Conservation (phyloP, 179 eudicot genomes). For the Spergularia azorica region DNA sequence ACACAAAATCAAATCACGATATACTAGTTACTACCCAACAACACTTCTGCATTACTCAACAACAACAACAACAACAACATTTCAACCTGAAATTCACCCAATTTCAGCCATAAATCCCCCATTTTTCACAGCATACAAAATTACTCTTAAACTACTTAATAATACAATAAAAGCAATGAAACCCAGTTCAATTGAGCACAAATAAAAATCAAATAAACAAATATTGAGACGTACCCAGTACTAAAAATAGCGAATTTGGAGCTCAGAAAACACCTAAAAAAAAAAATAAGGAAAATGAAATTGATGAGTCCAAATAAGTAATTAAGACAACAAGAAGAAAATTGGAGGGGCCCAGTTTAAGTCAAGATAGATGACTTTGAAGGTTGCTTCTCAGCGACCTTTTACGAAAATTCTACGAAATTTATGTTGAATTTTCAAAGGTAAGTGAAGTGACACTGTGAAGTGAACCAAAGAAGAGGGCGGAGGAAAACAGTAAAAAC, state of each 20-base stretch:
- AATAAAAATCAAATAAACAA: slow-evolving; percentile 17
- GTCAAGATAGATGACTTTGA: slow-evolving; percentile 33
- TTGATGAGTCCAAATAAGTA: background rate
- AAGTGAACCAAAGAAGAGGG: slow-evolving; percentile 15
- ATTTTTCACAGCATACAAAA: background rate
- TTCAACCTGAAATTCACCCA: slow-evolving; percentile 5
- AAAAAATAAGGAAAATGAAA: background rate
- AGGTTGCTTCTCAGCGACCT: slow-evolving; percentile 25
- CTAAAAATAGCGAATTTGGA: slow-evolving; percentile 21
- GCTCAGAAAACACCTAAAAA: slow-evolving; percentile 12
- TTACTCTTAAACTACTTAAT: background rate
- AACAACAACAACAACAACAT: background rate
- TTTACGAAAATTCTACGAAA: slow-evolving; percentile 13
- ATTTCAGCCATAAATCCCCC: background rate
- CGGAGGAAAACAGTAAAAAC: background rate
- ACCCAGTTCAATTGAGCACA: slow-evolving; percentile 31
- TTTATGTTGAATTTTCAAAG: slow-evolving; percentile 28
- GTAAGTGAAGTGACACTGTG: background rate
- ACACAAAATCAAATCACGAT: background rate
- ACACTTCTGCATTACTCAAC: background rate
- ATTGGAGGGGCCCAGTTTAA: background rate
- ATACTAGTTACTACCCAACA: too few relatives aligned
- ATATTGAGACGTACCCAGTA: slow-evolving; percentile 33
- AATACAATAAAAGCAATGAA: slow-evolving; percentile 1
- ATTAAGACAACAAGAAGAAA: background rate